phyloP scores from a whole-genome alignment of 805 yeast genomes.

The Wickerhamomyces hampshirensis region DNA sequence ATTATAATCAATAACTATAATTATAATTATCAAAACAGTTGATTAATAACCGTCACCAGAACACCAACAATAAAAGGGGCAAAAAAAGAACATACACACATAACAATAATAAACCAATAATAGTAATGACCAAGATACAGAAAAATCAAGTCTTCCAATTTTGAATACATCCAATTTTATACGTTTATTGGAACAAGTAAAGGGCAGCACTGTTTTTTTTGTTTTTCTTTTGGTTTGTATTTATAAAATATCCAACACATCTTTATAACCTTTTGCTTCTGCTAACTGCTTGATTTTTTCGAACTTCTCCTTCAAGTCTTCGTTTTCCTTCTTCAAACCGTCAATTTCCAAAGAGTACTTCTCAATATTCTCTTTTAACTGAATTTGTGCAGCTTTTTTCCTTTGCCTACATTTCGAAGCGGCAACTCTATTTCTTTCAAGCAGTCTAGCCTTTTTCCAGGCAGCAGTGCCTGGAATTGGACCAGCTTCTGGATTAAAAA shows the following conservation, averaged over 20 bases:
- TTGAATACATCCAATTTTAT: too few relatives aligned
- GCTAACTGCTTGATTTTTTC: constrained; percentile 4
- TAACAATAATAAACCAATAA: too few relatives aligned
- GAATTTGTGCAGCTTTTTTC: constrained; percentile 69
- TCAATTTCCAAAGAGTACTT: constrained; percentile 41
- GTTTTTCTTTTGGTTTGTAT: too few relatives aligned
- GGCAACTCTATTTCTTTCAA: constrained; percentile 89
- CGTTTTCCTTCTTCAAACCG: constrained; percentile 31
- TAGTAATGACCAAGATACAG: too few relatives aligned
- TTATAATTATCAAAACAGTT: too few relatives aligned
- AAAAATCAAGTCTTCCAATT: too few relatives aligned
- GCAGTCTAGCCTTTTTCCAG: constrained; percentile 58
- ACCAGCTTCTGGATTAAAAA: constrained; percentile 45
- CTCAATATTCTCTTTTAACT: constrained; percentile 56
- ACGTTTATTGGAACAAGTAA: too few relatives aligned
- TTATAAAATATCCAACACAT: constrained; percentile 1
- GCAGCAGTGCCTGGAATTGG: constrained; percentile 66
- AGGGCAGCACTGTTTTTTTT: too few relatives aligned
- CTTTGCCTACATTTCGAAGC: constrained; percentile 94
- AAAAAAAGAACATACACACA: too few relatives aligned
- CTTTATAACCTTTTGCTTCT: neutral
- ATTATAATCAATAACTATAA: too few relatives aligned
- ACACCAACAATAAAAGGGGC: too few relatives aligned
- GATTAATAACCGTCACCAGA: too few relatives aligned
- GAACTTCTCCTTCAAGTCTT: constrained; percentile 3